Evolutionary conservation across 768 basidiomycete species (phyloP).

Genomic region (Leucosporidium scottii): DNA sequence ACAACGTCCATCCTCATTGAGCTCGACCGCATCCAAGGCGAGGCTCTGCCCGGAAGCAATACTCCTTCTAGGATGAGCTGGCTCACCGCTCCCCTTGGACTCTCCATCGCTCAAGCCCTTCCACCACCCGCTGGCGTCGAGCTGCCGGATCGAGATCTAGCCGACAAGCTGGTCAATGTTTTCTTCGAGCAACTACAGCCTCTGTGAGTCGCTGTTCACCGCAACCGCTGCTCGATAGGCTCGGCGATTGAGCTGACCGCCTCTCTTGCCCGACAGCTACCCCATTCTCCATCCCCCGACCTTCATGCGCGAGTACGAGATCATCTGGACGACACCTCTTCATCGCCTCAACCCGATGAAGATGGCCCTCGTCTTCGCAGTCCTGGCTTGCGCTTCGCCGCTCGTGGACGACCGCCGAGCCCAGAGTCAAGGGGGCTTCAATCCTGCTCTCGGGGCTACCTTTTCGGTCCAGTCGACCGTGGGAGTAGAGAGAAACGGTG

Average conservation of each 20-base stretch:
- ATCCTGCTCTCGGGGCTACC: neutral
- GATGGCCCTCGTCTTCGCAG: slow-evolving; percentile 7
- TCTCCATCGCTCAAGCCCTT: slow-evolving; percentile 5
- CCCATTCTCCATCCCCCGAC: slow-evolving; percentile 8
- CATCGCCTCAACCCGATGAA: slow-evolving; percentile 1
- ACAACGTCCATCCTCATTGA: slow-evolving; percentile 12
- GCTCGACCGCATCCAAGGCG: slow-evolving; percentile 1
- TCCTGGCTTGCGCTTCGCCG: slow-evolving; percentile 13
- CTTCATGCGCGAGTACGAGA: slow-evolving; percentile 4
- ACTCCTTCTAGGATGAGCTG: neutral
- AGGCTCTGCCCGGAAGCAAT: neutral
- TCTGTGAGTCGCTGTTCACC: neutral
- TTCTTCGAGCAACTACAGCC: slow-evolving; percentile 13
- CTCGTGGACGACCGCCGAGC: slow-evolving; percentile 10
- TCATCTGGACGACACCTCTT: neutral
- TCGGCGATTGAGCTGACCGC: no score
- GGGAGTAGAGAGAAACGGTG: slow-evolving; percentile 4
- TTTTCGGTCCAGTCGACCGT: neutral
- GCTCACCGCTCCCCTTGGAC: neutral
- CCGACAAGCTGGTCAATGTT: slow-evolving; percentile 4
- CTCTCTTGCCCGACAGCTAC: neutral
- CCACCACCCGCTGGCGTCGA: slow-evolving; percentile 12
- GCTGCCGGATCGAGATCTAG: slow-evolving; percentile 5
- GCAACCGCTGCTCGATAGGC: neutral
- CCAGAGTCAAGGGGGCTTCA: slow-evolving; percentile 5